phyloP scores from a whole-genome alignment of 2,329 filamentous ascomycete species.

The Helicocarpus griseus region DNA sequence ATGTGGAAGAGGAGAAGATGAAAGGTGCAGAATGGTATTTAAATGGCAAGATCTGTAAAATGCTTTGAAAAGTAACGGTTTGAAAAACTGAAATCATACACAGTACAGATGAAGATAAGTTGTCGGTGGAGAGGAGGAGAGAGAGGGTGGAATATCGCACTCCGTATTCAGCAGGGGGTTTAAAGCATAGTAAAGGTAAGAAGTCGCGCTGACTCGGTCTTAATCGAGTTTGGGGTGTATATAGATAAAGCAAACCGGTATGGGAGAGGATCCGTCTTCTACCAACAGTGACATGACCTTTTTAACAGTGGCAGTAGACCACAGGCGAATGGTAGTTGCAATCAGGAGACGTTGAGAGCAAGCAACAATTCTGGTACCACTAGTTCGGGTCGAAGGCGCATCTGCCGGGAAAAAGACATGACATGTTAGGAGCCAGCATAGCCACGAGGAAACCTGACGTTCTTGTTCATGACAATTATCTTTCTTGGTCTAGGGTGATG shows the following conservation, averaged over 20 bases:
- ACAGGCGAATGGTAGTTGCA: no score
- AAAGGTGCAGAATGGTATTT: slow-evolving; percentile 11
- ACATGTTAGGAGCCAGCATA: not conserved
- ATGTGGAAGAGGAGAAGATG: slow-evolving; percentile 6
- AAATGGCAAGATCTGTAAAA: not conserved
- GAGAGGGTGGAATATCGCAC: not conserved
- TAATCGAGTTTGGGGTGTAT: not conserved
- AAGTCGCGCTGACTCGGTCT: not conserved
- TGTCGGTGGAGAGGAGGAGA: not conserved
- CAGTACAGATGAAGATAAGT: not conserved
- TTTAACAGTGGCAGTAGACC: no score
- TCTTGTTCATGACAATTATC: not conserved
- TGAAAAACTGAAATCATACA: slow-evolving; percentile 1
- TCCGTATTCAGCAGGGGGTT: slow-evolving; percentile 1
- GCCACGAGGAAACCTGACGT: not conserved
- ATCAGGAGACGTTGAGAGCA: no score
- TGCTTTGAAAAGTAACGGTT: not conserved
- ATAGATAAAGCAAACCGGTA: not conserved
- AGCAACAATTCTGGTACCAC: no score
- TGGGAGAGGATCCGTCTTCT: slow-evolving; percentile 1
- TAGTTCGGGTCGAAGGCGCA: not conserved
- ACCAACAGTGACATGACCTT: not conserved
- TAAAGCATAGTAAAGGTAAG: not conserved
- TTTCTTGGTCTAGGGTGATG: not conserved
- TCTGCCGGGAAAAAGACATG: not conserved